phyloP scores from a whole-genome alignment of 305 asterid genomes.

The Solanum chacoense region DNA sequence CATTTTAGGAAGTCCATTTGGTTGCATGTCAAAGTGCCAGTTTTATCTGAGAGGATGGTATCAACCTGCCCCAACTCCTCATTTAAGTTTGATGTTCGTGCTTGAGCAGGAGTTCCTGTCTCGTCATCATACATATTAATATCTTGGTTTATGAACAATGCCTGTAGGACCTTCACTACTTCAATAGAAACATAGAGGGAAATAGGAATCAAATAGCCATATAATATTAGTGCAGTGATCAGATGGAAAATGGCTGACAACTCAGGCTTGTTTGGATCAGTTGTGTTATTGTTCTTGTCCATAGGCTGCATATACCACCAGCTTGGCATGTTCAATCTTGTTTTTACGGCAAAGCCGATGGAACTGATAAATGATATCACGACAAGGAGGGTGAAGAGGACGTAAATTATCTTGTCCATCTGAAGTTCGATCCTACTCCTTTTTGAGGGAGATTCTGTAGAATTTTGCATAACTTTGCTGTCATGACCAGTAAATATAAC shows the following conservation, averaged over 20 bases:
- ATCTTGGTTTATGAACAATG: slow-evolving; percentile 69
- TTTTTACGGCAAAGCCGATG: slow-evolving; percentile 42
- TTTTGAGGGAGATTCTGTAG: slow-evolving; percentile 83
- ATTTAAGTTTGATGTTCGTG: slow-evolving; percentile 83
- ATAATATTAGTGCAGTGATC: slow-evolving; percentile 72
- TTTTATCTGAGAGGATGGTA: slow-evolving; percentile 85
- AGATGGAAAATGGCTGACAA: slow-evolving; percentile 63
- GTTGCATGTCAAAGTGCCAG: slow-evolving; percentile 94
- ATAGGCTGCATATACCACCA: slow-evolving; percentile 74
- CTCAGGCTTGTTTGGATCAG: slow-evolving; percentile 42
- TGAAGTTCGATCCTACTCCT: slow-evolving; percentile 71
- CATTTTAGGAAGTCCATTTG: slow-evolving; percentile 93
- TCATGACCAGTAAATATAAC: slow-evolving; percentile 82
- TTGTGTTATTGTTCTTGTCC: slow-evolving; percentile 19
- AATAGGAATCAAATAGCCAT: slow-evolving; percentile 81
- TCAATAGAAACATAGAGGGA: slow-evolving; percentile 90
- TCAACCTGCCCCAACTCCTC: slow-evolving; percentile 94
- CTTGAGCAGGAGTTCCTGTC: slow-evolving; percentile 76
- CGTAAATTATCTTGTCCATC: slow-evolving; percentile 74
- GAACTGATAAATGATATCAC: slow-evolving; percentile 62
- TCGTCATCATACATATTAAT: slow-evolving; percentile 71
- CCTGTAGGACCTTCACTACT: slow-evolving; percentile 86
- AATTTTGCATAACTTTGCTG: slow-evolving; percentile 84
- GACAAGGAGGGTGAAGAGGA: slow-evolving; percentile 55
- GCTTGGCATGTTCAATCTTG: slow-evolving; percentile 42